Percentiles rank a stretch among this genome's conserved stretches.
phyloP scores from a whole-genome alignment of 495 filamentous ascomycete genomes.

The Xylaria cubensis region DNA sequence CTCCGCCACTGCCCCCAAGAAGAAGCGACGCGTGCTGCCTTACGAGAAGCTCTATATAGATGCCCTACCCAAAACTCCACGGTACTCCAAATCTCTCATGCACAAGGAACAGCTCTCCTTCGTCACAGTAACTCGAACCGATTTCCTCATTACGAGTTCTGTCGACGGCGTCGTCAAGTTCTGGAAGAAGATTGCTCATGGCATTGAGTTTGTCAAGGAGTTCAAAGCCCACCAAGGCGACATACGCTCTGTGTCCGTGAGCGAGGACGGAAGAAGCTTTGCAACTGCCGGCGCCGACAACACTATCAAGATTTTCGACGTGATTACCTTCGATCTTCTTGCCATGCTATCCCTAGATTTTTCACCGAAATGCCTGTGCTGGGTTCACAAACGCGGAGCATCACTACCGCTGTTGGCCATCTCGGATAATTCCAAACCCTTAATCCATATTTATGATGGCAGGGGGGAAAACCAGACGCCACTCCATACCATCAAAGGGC shows the following conservation, averaged over 20 bases:
- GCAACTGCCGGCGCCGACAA: constrained; percentile 87
- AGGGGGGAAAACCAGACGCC: constrained; percentile 78
- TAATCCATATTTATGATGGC: constrained; percentile 86
- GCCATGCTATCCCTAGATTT: constrained; percentile 78
- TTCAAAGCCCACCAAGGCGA: constrained; percentile 90
- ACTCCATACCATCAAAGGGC: constrained; percentile 71
- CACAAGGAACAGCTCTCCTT: constrained; percentile 93
- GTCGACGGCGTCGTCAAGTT: constrained; percentile 96
- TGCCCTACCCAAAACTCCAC: constrained; percentile 79
- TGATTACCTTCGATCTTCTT: constrained; percentile 91
- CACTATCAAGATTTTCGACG: constrained; percentile 94
- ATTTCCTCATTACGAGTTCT: constrained; percentile 93
- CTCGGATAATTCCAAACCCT: constrained; percentile 76
- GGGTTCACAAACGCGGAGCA: constrained; percentile 88
- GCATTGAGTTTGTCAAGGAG: constrained; percentile 97
- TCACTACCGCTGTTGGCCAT: constrained; percentile 86
- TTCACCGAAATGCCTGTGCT: constrained; percentile 81
- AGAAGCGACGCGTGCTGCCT: constrained; percentile 87
- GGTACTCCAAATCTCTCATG: constrained; percentile 98
- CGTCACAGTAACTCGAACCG: constrained; percentile 87
- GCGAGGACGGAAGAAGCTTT: constrained; percentile 91
- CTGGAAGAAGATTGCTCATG: constrained; percentile 94
- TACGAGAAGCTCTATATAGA: constrained; percentile 94
- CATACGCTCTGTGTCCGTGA: constrained; percentile 80
- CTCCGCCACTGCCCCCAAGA: constrained; percentile 74